Evolutionary conservation across 768 basidiomycete species (phyloP).

Genomic region (Albatrellus ellisii): DNA sequence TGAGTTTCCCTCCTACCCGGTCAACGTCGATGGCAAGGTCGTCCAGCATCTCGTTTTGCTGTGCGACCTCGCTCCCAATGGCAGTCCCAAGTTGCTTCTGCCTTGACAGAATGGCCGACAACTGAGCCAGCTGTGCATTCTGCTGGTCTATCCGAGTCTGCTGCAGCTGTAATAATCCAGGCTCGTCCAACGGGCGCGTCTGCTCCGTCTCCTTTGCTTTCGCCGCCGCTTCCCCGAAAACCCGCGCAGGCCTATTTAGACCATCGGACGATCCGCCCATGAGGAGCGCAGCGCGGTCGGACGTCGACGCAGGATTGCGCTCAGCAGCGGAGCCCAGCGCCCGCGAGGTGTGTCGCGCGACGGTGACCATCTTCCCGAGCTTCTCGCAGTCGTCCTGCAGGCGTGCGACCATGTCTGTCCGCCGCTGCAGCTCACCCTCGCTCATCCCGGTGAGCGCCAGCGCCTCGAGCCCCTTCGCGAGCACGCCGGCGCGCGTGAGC

Average conservation of each 20-base stretch:
- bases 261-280: background rate
- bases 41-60: conserved; percentile 83
- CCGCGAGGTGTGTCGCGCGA: conserved; percentile 44
- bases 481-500: conserved; percentile 55
- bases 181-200: conserved; percentile 81
- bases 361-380: conserved; percentile 73
- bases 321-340: conserved; percentile 21
- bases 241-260: conserved; percentile 36
- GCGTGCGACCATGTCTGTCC: conserved; percentile 80
- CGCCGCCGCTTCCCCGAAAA: conserved; percentile 56
- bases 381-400: conserved; percentile 88
- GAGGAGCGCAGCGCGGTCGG: conserved; percentile 56
- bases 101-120: conserved; percentile 71
- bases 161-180: conserved; percentile 70
- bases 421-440: conserved; percentile 83
- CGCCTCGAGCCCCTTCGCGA: conserved; percentile 56
- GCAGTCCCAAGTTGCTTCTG: conserved; percentile 82
- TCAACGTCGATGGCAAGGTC: conserved; percentile 68
- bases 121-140: conserved; percentile 65
- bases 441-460: conserved; percentile 63
- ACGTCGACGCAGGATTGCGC: conserved; percentile 32
- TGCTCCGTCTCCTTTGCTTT: conserved; percentile 64
- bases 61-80: conserved; percentile 67
- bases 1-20: conserved; percentile 62
- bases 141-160: conserved; percentile 72